Conservation (phyloP, 805 yeast species). For the Metschnikowia colocasiae region DNA sequence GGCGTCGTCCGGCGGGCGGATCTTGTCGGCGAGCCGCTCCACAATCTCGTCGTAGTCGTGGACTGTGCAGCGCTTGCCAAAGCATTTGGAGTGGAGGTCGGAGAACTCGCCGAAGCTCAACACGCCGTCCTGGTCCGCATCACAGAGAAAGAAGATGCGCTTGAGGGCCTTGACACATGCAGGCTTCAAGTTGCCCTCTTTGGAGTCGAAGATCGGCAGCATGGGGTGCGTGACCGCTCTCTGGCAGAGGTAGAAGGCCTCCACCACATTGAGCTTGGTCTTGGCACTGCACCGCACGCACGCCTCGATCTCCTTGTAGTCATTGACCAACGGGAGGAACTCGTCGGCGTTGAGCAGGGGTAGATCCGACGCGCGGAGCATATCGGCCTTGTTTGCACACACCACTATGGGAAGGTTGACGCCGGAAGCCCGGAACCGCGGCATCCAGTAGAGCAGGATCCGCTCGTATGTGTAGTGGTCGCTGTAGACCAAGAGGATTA, state of each 20-base stretch:
- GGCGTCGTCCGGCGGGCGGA: constrained; percentile 18
- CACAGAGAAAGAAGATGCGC: constrained; percentile 80
- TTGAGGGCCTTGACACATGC: constrained; percentile 70
- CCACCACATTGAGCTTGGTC: constrained; percentile 78
- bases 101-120: constrained; percentile 69
- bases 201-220: constrained; percentile 90
- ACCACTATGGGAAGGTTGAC: constrained; percentile 90
- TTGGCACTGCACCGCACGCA: constrained; percentile 88
- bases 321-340: constrained; percentile 78
- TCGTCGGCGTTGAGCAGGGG: constrained; percentile 58
- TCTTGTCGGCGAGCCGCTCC: constrained; percentile 22
- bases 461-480: constrained; percentile 95
- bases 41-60: constrained; percentile 39
- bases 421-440: constrained; percentile 87
- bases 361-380: constrained; percentile 36
- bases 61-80: constrained; percentile 41
- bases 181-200: constrained; percentile 77
- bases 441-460: constrained; percentile 91
- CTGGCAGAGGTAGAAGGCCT: constrained; percentile 90
- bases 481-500: constrained; percentile 89
- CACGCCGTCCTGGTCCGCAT: constrained; percentile 85
- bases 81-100: constrained; percentile 70
- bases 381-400: constrained; percentile 78
- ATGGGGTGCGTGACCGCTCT: constrained; percentile 90
- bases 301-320: constrained; percentile 91